These are phyloP conservation scores for Tolypocladium amazonense DNA, from an alignment of 2,329 filamentous ascomycete species.

Conservation along the genomic window DNA sequence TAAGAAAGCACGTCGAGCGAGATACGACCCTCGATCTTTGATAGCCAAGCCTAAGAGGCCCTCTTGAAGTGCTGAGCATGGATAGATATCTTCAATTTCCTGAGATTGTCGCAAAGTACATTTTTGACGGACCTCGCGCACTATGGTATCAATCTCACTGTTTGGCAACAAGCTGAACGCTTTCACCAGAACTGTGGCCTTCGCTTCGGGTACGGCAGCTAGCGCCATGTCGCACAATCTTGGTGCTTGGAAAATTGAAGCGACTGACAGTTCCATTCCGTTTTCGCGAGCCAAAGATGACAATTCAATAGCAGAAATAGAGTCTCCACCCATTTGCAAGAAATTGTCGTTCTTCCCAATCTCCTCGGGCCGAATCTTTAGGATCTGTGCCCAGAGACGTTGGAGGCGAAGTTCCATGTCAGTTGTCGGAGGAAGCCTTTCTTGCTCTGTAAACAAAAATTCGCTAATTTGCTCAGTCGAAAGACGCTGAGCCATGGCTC, in stretches of 20 bases:
- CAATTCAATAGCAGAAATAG: background rate
- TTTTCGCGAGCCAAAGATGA: background rate
- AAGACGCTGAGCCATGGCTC: background rate
- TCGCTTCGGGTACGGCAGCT: background rate
- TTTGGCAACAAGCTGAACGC: background rate
- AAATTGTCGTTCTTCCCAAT: background rate
- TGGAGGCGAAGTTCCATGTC: background rate
- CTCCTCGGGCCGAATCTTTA: background rate
- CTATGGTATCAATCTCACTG: background rate
- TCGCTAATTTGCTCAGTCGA: background rate
- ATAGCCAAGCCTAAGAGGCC: background rate
- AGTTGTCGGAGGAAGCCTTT: background rate
- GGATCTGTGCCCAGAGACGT: background rate
- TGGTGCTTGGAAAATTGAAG: background rate
- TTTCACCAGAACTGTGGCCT: background rate
- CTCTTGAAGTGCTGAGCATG: background rate
- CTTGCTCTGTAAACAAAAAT: background rate
- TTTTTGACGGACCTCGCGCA: background rate
- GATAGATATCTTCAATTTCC: background rate
- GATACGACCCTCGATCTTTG: background rate
- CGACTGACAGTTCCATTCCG: background rate
- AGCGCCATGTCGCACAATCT: background rate
- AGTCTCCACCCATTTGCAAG: background rate
- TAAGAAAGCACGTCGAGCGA: background rate
- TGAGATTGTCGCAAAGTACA: background rate